Evolutionary conservation across 1,284 basidiomycete genomes (phyloP).

Genomic region (Athelia sp.): DNA sequence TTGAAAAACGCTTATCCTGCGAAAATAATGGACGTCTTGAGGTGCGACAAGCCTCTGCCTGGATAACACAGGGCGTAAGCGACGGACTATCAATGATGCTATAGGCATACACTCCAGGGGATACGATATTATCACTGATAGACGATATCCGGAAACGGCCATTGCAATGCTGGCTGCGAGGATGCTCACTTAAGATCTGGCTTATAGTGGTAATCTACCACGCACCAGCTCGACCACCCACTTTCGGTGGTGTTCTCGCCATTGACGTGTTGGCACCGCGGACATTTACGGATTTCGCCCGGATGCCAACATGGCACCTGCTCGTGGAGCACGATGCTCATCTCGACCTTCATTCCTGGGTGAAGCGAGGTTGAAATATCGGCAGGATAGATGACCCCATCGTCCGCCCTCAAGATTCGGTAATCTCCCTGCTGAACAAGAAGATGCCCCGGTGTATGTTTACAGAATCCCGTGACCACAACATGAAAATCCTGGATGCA

Average conservation of each 20-base stretch:
- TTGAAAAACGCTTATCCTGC: too few relatives aligned
- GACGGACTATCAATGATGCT: too few relatives aligned
- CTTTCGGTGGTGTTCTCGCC: not conserved
- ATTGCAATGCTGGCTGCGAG: too few relatives aligned
- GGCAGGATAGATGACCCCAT: not conserved
- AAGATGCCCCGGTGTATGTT: not conserved
- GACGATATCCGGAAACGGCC: too few relatives aligned
- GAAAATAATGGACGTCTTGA: too few relatives aligned
- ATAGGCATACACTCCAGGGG: too few relatives aligned
- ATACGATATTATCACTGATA: too few relatives aligned
- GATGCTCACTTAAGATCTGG: too few relatives aligned
- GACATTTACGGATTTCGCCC: not conserved
- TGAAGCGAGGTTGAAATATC: not conserved
- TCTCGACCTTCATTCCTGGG: not conserved
- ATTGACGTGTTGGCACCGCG: not conserved
- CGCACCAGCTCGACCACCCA: not conserved
- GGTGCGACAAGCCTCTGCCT: too few relatives aligned
- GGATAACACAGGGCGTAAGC: too few relatives aligned
- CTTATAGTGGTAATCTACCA: too few relatives aligned
- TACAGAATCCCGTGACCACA: not conserved
- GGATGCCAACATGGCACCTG: not conserved
- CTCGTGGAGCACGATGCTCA: not conserved
- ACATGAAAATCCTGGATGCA: not conserved
- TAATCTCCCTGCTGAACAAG: not conserved
- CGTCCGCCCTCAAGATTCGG: not conserved